A percentile compares a stretch with the other conserved stretches of the same genome.
Conservation (phyloP, 2,329 filamentous ascomycete species). For the Sporothrix brunneoviolacea region DNA sequence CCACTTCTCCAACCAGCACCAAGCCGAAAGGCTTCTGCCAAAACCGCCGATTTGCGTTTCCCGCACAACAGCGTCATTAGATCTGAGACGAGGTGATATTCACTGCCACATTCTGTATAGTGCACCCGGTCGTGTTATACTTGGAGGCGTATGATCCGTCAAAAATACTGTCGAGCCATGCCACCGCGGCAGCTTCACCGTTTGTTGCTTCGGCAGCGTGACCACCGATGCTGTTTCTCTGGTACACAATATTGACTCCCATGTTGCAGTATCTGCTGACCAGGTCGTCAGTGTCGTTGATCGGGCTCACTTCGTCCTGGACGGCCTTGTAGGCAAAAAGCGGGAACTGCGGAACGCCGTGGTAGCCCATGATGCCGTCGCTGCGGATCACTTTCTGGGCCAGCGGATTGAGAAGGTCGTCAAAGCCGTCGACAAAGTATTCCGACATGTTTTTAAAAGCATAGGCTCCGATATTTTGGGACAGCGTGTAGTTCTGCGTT, state of each 20-base stretch:
- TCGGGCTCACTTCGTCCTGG: slow-evolving; percentile 34
- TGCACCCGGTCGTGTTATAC: slow-evolving; percentile 15
- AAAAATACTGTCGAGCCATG: slow-evolving; percentile 20
- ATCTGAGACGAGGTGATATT: slow-evolving; percentile 11
- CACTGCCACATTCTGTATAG: slow-evolving; percentile 6
- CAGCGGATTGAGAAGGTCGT: slow-evolving; percentile 16
- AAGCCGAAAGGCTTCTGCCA: no score
- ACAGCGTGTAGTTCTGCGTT: slow-evolving; percentile 23
- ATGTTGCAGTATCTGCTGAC: slow-evolving; percentile 25
- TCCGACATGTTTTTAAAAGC: slow-evolving; percentile 29
- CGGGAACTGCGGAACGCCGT: slow-evolving; percentile 39
- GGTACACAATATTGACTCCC: slow-evolving; percentile 38
- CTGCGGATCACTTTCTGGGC: slow-evolving; percentile 22
- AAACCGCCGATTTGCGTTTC: no score
- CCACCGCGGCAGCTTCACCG: slow-evolving; percentile 20
- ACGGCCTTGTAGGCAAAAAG: slow-evolving; percentile 42
- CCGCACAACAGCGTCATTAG: no score
- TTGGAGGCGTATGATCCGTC: slow-evolving; percentile 13
- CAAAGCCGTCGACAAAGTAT: slow-evolving; percentile 35
- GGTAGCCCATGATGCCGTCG: slow-evolving; percentile 29
- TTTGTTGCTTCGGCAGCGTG: slow-evolving; percentile 30
- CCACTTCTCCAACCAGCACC: no score
- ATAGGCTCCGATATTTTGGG: slow-evolving; percentile 25
- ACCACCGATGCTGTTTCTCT: slow-evolving; percentile 34
- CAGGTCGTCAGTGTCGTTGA: slow-evolving; percentile 34